Evolutionary conservation across 148 eudicot species (phyloP).

Genomic region (Bassia scoparia): DNA sequence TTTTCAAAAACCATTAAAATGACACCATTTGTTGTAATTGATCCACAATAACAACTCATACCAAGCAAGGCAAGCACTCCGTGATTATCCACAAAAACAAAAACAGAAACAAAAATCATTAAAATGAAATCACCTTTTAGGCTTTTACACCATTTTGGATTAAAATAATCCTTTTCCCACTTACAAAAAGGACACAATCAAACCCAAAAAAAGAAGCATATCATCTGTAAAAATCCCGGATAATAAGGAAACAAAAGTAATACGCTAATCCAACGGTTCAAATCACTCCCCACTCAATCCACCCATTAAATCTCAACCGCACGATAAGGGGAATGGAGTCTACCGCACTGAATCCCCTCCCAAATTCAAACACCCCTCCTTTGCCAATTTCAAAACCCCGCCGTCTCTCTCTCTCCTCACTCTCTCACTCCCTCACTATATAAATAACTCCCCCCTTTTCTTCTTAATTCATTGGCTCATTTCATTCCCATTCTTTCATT

Average conservation of each 20-base stretch:
- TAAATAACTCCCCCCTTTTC: neutral
- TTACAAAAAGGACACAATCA: no score
- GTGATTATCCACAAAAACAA: no score
- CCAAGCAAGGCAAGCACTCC: no score
- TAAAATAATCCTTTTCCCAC: no score
- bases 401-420: slow-evolving; percentile 26
- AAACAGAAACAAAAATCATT: no score
- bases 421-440: neutral
- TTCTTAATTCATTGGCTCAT: neutral
- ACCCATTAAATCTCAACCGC: neutral
- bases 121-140: no score
- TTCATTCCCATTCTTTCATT: neutral
- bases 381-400: slow-evolving; percentile 36
- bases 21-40: no score
- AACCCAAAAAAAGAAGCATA: neutral
- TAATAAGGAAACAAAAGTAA: neutral
- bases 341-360: slow-evolving; percentile 2
- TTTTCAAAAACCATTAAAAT: no score
- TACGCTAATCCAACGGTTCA: neutral
- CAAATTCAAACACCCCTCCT: slow-evolving; percentile 31
- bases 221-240: neutral
- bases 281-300: neutral
- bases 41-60: no score
- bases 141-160: no score
- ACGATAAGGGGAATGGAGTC: neutral